These are phyloP conservation scores for Mycena kentingensis DNA, from an alignment of 768 basidiomycete species.

Conservation along the genomic window DNA sequence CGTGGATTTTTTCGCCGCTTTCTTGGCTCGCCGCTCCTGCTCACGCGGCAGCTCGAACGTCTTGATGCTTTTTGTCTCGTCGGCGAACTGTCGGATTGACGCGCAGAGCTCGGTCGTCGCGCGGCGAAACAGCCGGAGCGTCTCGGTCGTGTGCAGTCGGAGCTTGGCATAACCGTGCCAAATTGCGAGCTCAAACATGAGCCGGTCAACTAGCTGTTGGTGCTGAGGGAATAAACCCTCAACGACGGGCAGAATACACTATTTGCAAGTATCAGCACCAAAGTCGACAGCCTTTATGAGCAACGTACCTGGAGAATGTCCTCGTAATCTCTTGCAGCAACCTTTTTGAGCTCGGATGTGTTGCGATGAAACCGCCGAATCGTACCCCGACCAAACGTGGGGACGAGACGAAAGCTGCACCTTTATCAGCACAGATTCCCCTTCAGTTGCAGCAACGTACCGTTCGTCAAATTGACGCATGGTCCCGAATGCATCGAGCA, in stretches of 20 bases:
- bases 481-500: not conserved
- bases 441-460: conserved; percentile 9
- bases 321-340: conserved; percentile 29
- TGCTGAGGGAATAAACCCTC: conserved; percentile 31
- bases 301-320: conserved; percentile 32
- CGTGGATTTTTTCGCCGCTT: not conserved
- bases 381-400: conserved; percentile 24
- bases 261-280: not conserved
- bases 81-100: conserved; percentile 27
- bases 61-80: conserved; percentile 23
- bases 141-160: conserved; percentile 32
- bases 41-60: conserved; percentile 17
- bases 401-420: conserved; percentile 28
- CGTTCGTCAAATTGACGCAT: conserved; percentile 19
- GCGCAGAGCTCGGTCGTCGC: conserved; percentile 19
- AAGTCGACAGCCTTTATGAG: not conserved
- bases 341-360: conserved; percentile 24
- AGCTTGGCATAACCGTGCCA: conserved; percentile 42
- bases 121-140: conserved; percentile 24
- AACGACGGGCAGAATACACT: conserved; percentile 37
- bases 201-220: conserved; percentile 26
- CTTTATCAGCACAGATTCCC: not conserved
- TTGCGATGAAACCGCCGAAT: conserved; percentile 28
- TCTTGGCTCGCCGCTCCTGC: not conserved
- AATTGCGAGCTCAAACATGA: conserved; percentile 27